phyloP scores from a whole-genome alignment of 2,329 filamentous ascomycete species.

The Hortaea sp. region DNA sequence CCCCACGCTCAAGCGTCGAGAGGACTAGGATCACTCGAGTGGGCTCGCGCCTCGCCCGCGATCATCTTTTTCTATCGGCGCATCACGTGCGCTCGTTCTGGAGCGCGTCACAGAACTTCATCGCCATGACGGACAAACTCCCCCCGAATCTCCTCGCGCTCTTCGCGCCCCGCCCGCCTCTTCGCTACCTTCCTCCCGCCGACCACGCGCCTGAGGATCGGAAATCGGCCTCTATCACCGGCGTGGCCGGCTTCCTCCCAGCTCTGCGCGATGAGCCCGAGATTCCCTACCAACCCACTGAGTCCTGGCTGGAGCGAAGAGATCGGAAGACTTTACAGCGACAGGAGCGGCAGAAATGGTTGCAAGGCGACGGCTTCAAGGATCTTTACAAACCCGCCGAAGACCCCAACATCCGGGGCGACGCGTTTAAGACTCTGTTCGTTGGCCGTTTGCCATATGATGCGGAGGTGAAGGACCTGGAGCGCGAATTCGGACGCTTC shows the following conservation, averaged over 20 bases:
- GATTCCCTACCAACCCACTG: constrained; percentile 59
- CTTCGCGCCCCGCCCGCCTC: constrained; percentile 84
- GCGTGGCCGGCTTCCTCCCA: constrained; percentile 65
- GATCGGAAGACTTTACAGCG: constrained; percentile 78
- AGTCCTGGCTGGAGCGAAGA: constrained; percentile 84
- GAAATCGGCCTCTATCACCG: constrained; percentile 60
- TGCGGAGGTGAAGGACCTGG: constrained; percentile 77
- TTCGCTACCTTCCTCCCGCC: constrained; percentile 76
- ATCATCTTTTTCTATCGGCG: neutral
- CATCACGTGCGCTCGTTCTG: neutral
- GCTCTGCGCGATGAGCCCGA: constrained; percentile 56
- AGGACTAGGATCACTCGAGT: neutral
- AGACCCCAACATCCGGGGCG: constrained; percentile 81
- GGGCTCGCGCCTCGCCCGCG: neutral
- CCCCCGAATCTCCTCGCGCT: constrained; percentile 86
- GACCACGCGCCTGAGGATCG: constrained; percentile 78
- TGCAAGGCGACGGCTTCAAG: constrained; percentile 54
- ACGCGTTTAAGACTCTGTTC: constrained; percentile 91
- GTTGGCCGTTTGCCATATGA: constrained; percentile 85
- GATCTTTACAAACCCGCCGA: constrained; percentile 66
- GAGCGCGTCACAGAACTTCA: neutral
- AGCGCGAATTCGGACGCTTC: constrained; percentile 86
- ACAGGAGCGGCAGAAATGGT: constrained; percentile 54
- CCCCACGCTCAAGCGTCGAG: too few relatives aligned
- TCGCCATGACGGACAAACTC: constrained; percentile 86